Percentiles rank a stretch among this genome's conserved stretches.
phyloP scores from a whole-genome alignment of 352 stramenopile species.

The Globisporangium middletonii region DNA sequence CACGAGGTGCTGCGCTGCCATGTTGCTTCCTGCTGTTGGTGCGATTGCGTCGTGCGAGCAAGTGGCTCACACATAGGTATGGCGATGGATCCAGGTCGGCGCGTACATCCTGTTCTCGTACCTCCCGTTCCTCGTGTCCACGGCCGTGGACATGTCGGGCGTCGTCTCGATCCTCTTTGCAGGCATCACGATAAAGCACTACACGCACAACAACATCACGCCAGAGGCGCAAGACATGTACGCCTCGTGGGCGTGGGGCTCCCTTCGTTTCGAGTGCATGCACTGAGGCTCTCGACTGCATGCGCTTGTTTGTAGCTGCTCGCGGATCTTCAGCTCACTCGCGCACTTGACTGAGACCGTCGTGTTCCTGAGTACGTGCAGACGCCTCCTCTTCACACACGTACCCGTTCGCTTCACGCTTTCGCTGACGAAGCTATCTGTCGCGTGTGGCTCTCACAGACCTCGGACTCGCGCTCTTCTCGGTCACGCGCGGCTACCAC shows the following conservation, averaged over 20 bases:
- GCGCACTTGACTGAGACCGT: conserved; percentile 88
- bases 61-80: too few relatives aligned
- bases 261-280: too few relatives aligned
- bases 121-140: conserved; percentile 69
- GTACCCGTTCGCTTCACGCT: too few relatives aligned
- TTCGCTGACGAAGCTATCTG: too few relatives aligned
- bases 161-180: conserved; percentile 95
- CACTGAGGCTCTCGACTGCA: background rate
- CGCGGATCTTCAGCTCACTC: conserved; percentile 81
- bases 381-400: conserved; percentile 12
- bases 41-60: too few relatives aligned
- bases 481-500: too few relatives aligned
- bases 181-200: conserved; percentile 88
- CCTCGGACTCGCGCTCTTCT: too few relatives aligned
- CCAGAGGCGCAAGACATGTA: conserved; percentile 71
- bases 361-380: conserved; percentile 88
- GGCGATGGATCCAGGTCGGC: too few relatives aligned
- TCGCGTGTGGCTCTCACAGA: too few relatives aligned
- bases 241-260: conserved; percentile 1
- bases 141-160: conserved; percentile 76
- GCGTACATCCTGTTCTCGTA: conserved; percentile 86
- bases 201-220: conserved; percentile 83
- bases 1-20: conserved; percentile 56
- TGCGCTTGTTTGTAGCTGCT: conserved; percentile 31
- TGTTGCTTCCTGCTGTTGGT: background rate